Evolutionary conservation across 257 asterid species (phyloP).

Genomic region (Salvia splendens): DNA sequence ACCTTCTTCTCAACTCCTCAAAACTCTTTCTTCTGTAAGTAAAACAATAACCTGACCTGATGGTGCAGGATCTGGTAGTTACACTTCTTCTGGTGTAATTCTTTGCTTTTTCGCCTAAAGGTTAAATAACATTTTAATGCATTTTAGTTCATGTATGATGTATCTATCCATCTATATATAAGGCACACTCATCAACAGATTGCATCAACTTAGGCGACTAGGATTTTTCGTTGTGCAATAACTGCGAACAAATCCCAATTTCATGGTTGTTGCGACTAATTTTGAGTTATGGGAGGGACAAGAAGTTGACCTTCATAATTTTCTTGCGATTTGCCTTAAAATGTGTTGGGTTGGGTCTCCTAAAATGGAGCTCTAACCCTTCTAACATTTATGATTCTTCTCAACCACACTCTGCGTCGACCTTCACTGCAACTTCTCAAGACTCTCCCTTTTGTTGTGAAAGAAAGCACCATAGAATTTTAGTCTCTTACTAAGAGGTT

Average conservation of each 20-base stretch:
- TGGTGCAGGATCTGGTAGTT: background rate
- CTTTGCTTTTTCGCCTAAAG: background rate
- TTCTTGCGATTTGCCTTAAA: no score
- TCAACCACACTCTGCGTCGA: constrained; percentile 82
- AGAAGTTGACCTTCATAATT: no score
- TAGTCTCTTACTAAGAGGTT: background rate
- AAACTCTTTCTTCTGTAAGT: constrained; percentile 52
- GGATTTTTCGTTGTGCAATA: no score
- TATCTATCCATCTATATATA: no score
- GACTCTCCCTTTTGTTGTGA: constrained; percentile 60
- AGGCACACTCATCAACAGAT: no score
- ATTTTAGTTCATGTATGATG: no score
- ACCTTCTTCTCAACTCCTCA: constrained; percentile 59
- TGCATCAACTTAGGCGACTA: no score
- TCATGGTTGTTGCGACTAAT: no score
- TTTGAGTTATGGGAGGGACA: no score
- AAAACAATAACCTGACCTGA: constrained; percentile 35
- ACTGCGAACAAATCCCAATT: no score
- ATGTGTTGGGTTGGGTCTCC: no score
- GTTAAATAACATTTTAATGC: no score
- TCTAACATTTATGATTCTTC: constrained; percentile 71
- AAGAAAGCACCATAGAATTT: constrained; percentile 45
- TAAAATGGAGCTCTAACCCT: constrained; percentile 66
- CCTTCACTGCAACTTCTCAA: constrained; percentile 77
- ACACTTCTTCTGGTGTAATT: background rate